Base-by-base conservation (phyloP, 2,329 filamentous ascomycete genomes). In the Alternaria dauci region DNA sequence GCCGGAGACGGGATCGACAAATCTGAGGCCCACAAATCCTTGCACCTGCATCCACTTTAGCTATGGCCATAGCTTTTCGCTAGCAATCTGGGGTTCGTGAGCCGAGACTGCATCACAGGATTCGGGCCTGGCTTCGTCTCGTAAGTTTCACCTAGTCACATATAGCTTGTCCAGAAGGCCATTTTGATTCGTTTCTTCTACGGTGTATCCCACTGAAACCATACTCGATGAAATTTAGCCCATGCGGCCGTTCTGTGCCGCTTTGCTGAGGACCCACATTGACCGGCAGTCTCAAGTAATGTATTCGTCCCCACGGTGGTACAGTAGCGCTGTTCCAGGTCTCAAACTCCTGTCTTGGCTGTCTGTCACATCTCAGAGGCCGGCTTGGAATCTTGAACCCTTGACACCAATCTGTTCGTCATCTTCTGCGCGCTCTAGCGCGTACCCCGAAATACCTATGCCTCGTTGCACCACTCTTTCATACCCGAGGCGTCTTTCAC, bases 1-100 rank as follows among this genome's bases (percentile, higher is more conserved):
- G 23, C 50, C 51, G 48, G 34, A 52, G 43, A 48, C 64, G 61
- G 54, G 68, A 71, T 71, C 69, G 59, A 63, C 67, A 65, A 39
- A n/a, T 38, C 56, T 55, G 51, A 42, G 47, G 39, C 34, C 44
- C 46, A 36, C 55, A 39, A 32, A 39, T 50, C 55, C 59, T 51
- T 59, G 63, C 61, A 32, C 30, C 32, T 56, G 59, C 55, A 28
- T 30, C 36, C 50, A 46, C 47, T 48, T 59, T 63, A 59, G 52
- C 39, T 46, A 41, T 60, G 62, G 65, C 36, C 63, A 63, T 60
- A 63, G 66, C 66, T 61, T 42, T 28, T 18, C 42, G 34, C 53
- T 58, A 55, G 11, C 23, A 30, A 53, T 60, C 62, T 57, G 58
- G 64, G 66, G 62, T 61, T 50, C 48, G 34, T 52, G 56, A 59